A percentile compares a stretch with the other conserved stretches of the same genome.
phyloP scores from a whole-genome alignment of 257 asterid species.

The Avicennia marina region DNA sequence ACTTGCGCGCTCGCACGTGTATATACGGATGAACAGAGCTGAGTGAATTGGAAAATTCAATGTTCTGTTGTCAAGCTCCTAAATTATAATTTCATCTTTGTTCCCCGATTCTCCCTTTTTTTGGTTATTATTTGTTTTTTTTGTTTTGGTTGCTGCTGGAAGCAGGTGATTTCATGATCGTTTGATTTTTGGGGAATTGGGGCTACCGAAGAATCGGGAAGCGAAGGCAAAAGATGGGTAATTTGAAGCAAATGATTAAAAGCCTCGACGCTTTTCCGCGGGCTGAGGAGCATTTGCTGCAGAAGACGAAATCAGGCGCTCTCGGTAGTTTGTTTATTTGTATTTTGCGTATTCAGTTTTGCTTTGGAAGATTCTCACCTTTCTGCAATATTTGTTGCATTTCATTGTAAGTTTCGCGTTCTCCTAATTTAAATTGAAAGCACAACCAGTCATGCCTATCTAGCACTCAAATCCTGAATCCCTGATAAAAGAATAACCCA shows the following conservation, averaged over 20 bases:
- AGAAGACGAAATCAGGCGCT: conserved; percentile 93
- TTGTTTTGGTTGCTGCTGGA: too few species aligned
- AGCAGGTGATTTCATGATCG: not conserved
- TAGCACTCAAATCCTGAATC: too few species aligned
- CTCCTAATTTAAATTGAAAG: too few species aligned
- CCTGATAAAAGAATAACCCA: too few species aligned
- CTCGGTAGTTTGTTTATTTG: conserved; percentile 43
- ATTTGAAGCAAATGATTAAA: conserved; percentile 62
- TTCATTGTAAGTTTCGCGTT: too few species aligned
- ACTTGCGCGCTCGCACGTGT: too few species aligned
- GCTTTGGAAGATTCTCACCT: not conserved
- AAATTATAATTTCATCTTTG: not conserved
- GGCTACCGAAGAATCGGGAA: not conserved
- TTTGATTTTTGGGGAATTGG: not conserved
- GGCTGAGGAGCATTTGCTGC: conserved; percentile 89
- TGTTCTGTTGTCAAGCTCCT: not conserved
- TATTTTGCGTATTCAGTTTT: not conserved
- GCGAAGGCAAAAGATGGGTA: conserved; percentile 49
- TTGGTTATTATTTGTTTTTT: too few species aligned
- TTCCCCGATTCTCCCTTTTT: not conserved
- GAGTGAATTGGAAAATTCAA: not conserved
- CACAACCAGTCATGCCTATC: too few species aligned
- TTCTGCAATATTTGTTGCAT: too few species aligned
- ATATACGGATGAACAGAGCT: too few species aligned
- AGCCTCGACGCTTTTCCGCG: conserved; percentile 95